Evolutionary conservation across 1,284 basidiomycete species (phyloP).

Genomic region (Trametes hirsuta): DNA sequence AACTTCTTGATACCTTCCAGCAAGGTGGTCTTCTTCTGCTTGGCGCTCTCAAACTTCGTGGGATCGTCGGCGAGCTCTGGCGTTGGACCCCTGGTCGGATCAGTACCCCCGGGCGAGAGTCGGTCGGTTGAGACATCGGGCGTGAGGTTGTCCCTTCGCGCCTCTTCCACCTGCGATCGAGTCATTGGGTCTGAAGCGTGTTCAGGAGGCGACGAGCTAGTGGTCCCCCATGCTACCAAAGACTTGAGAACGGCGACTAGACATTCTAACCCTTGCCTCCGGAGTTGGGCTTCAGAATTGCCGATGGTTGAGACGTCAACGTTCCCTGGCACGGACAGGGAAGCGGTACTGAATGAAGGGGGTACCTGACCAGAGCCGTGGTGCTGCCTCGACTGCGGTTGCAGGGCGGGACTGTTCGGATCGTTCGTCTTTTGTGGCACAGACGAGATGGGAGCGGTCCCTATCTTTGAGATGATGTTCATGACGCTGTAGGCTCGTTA

Average conservation of each 20-base stretch:
- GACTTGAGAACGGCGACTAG: slow-evolving; percentile 87
- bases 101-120: slow-evolving; percentile 52
- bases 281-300: slow-evolving; percentile 82
- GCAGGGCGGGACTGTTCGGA: slow-evolving; percentile 59
- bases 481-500: slow-evolving; percentile 65
- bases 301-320: slow-evolving; percentile 69
- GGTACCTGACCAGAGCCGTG: slow-evolving; percentile 49
- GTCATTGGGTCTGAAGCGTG: slow-evolving; percentile 42
- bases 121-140: slow-evolving; percentile 55
- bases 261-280: slow-evolving; percentile 89
- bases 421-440: slow-evolving; percentile 54
- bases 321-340: slow-evolving; percentile 68
- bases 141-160: slow-evolving; percentile 49
- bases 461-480: slow-evolving; percentile 93
- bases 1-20: slow-evolving; percentile 97
- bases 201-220: slow-evolving; percentile 48
- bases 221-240: slow-evolving; percentile 88
- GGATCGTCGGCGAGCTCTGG: slow-evolving; percentile 89
- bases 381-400: slow-evolving; percentile 52
- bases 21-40: slow-evolving; percentile 95
- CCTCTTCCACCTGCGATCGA: slow-evolving; percentile 55
- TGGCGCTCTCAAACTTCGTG: slow-evolving; percentile 92
- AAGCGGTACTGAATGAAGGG: slow-evolving; percentile 68
- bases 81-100: slow-evolving; percentile 65
- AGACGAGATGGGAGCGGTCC: slow-evolving; percentile 65